Percentiles rank a stretch among this genome's conserved stretches.
These are phyloP conservation scores for Dryas octopetala DNA, from an alignment of 306 rosid species.

Conservation along the genomic window DNA sequence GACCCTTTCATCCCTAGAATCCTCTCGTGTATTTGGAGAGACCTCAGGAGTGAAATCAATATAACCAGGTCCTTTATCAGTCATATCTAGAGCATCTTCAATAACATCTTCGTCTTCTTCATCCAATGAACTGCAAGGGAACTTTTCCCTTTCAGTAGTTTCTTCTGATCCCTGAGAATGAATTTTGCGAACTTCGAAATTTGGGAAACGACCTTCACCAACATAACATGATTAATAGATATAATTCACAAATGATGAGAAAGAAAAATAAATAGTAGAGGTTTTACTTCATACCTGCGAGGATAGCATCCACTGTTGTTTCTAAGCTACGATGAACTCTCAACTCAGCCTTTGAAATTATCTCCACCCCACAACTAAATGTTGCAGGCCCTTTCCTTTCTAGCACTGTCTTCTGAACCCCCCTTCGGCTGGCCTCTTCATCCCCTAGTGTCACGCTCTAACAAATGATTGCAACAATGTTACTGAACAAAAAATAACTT, in stretches of 20 bases:
- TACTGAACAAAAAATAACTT: conserved; percentile 15
- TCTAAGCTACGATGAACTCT: conserved; percentile 86
- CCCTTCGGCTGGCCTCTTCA: conserved; percentile 93
- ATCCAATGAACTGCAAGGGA: conserved; percentile 35
- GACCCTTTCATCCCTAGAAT: conserved; percentile 40
- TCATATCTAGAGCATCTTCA: conserved; percentile 38
- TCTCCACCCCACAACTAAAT: conserved; percentile 84
- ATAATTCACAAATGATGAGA: neutral
- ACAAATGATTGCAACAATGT: conserved; percentile 31
- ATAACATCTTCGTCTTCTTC: conserved; percentile 35
- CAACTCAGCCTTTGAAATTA: conserved; percentile 80
- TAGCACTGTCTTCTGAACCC: conserved; percentile 89
- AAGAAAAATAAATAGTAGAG: neutral
- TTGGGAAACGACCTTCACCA: conserved; percentile 68
- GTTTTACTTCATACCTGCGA: conserved; percentile 47
- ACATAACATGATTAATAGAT: conserved; percentile 21
- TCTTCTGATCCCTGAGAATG: conserved; percentile 50
- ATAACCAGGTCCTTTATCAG: conserved; percentile 38
- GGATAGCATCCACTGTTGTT: conserved; percentile 86
- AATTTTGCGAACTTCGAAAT: conserved; percentile 79
- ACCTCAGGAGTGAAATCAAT: conserved; percentile 36
- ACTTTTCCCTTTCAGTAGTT: conserved; percentile 35
- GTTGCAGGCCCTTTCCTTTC: conserved; percentile 98
- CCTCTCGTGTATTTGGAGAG: conserved; percentile 44
- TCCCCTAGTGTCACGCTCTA: conserved; percentile 96